phyloP scores from a whole-genome alignment of 2,329 filamentous ascomycete species.

The Tolypocladium capitatum region DNA sequence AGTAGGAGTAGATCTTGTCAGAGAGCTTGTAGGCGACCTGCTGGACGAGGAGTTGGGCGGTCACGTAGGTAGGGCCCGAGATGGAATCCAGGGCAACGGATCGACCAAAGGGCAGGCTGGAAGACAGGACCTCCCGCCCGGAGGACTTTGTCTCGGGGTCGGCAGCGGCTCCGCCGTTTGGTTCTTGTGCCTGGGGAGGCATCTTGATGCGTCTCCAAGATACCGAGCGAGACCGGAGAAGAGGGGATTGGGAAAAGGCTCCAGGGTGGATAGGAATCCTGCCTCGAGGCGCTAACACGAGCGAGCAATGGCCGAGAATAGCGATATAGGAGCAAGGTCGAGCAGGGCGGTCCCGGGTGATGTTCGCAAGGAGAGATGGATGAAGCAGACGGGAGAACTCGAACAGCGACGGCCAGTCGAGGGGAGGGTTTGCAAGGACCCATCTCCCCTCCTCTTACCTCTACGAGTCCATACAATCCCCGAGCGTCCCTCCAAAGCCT shows the following conservation, averaged over 20 bases:
- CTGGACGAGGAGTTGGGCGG: slow-evolving; percentile 85
- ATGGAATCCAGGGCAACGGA: slow-evolving; percentile 45
- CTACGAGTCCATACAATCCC: too few species aligned
- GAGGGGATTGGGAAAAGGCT: neutral
- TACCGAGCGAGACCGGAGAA: neutral
- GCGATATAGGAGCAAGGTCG: slow-evolving; percentile 1
- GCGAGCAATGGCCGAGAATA: neutral
- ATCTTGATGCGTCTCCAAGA: slow-evolving; percentile 8
- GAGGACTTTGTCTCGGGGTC: slow-evolving; percentile 10
- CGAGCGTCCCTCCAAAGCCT: neutral
- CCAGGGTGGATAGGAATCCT: neutral
- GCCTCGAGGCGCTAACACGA: neutral
- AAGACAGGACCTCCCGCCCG: slow-evolving; percentile 30
- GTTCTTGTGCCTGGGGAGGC: slow-evolving; percentile 24
- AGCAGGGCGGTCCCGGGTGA: neutral
- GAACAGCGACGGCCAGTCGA: neutral
- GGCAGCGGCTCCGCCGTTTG: slow-evolving; percentile 18
- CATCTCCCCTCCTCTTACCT: slow-evolving; percentile 3
- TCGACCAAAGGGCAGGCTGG: slow-evolving; percentile 45
- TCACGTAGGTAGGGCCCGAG: slow-evolving; percentile 81
- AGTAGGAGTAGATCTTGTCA: slow-evolving; percentile 96
- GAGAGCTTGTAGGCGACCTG: slow-evolving; percentile 92
- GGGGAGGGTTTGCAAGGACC: slow-evolving; percentile 12
- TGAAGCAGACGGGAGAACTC: neutral
- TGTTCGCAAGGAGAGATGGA: neutral